Conservation (phyloP, 2,329 filamentous ascomycete species). For the Pestalotiopsis sp. region DNA sequence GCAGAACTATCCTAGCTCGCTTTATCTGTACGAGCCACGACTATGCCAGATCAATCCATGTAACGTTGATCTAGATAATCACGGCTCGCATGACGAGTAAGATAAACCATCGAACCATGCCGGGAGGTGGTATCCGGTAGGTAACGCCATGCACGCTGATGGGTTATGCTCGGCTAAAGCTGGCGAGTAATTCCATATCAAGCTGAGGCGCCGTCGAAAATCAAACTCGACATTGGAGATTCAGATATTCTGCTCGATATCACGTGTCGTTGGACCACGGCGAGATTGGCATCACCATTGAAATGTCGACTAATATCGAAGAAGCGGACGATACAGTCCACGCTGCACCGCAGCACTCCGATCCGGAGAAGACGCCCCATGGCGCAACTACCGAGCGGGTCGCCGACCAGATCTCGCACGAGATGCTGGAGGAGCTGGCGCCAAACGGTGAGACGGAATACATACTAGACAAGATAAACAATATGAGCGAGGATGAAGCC, state of each 20-base stretch:
- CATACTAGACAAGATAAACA: slow-evolving; percentile 40
- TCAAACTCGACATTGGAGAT: background rate
- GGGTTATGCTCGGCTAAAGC: background rate
- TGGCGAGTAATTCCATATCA: background rate
- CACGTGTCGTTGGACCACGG: background rate
- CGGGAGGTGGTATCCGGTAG: background rate
- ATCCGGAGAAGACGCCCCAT: slow-evolving; percentile 9
- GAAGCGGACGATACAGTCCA: slow-evolving; percentile 3
- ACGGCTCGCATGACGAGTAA: background rate
- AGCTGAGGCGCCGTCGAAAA: background rate
- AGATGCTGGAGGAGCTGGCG: slow-evolving; percentile 39
- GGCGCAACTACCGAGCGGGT: slow-evolving; percentile 12
- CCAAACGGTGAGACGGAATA: slow-evolving; percentile 43
- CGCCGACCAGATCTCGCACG: slow-evolving; percentile 38
- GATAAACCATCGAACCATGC: slow-evolving; percentile 1
- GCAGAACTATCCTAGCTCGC: background rate
- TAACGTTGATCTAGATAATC: background rate
- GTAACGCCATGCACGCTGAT: background rate
- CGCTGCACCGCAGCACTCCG: background rate
- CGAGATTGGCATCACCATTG: background rate
- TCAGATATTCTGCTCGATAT: background rate
- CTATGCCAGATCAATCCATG: background rate
- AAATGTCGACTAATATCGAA: slow-evolving; percentile 8
- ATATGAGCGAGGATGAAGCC: slow-evolving; percentile 43
- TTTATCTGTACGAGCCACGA: background rate